Percentiles rank a stretch among this genome's conserved stretches.
Conservation (phyloP, 768 basidiomycete genomes). For the Pleurotus platypus region DNA sequence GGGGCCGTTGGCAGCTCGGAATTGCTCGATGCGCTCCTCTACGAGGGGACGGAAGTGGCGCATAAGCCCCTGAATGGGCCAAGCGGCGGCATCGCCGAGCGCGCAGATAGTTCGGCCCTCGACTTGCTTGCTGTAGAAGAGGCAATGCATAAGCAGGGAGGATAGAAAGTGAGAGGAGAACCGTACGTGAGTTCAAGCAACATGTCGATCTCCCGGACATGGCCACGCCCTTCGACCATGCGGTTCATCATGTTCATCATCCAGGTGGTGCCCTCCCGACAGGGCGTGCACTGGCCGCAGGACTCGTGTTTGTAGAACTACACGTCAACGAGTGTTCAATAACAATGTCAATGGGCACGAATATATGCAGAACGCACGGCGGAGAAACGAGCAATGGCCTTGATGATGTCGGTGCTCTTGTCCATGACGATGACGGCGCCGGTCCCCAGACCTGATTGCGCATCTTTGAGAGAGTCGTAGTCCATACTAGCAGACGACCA, state of each 20-base stretch:
- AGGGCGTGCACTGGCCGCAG: slow-evolving; percentile 96
- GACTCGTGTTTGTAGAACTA: slow-evolving; percentile 99
- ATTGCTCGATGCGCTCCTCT: slow-evolving; percentile 80
- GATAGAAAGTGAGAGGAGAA: background rate
- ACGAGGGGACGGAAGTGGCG: slow-evolving; percentile 96
- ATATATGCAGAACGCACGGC: slow-evolving; percentile 38
- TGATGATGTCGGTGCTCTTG: slow-evolving; percentile 92
- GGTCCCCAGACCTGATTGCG: slow-evolving; percentile 94
- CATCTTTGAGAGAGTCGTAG: slow-evolving; percentile 95
- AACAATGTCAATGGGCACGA: background rate
- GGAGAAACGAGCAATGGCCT: slow-evolving; percentile 91
- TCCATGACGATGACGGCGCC: slow-evolving; percentile 99
- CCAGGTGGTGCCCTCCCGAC: slow-evolving; percentile 95
- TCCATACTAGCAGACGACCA: slow-evolving; percentile 67
- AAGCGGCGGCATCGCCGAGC: slow-evolving; percentile 94
- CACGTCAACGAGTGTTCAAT: slow-evolving; percentile 3
- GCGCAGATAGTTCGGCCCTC: slow-evolving; percentile 98
- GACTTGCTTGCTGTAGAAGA: slow-evolving; percentile 75
- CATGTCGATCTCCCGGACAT: slow-evolving; percentile 97
- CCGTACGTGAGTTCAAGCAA: slow-evolving; percentile 87
- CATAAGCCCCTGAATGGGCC: slow-evolving; percentile 98
- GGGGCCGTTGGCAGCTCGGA: slow-evolving; percentile 69
- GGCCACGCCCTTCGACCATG: slow-evolving; percentile 87
- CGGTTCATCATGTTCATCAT: slow-evolving; percentile 99
- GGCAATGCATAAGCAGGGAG: background rate